These are phyloP conservation scores for Tetrapisispora arboricola DNA, from an alignment of 805 yeast genomes.

Conservation along the genomic window DNA sequence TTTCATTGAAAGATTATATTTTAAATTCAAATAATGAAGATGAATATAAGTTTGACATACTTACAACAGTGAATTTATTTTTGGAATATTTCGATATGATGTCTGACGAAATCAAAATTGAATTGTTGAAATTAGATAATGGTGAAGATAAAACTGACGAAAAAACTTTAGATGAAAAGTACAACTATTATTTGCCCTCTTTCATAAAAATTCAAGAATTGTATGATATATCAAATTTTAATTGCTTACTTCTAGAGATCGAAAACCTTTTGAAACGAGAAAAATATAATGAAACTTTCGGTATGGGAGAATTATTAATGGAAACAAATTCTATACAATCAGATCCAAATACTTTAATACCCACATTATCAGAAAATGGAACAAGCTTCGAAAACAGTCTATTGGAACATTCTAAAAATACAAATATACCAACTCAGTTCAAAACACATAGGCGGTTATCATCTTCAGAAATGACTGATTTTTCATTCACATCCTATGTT, in stretches of 20 bases:
- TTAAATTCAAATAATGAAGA: neutral
- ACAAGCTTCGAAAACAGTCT: neutral
- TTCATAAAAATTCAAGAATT: conserved; percentile 44
- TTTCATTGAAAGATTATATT: neutral
- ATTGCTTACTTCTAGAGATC: conserved; percentile 28
- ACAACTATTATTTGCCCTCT: neutral
- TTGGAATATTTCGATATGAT: neutral
- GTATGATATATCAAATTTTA: conserved; percentile 46
- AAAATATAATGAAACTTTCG: neutral
- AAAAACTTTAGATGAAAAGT: neutral
- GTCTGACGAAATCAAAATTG: neutral
- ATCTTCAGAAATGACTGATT: conserved; percentile 21
- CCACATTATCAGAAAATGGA: neutral
- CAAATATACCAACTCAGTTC: neutral
- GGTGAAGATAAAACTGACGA: neutral
- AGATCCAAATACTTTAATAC: neutral
- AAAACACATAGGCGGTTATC: conserved; percentile 13
- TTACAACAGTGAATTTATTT: neutral
- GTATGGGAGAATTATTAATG: neutral
- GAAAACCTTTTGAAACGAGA: conserved; percentile 1
- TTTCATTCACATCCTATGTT: conserved; percentile 17
- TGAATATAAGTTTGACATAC: neutral
- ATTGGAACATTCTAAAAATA: neutral
- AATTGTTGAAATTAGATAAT: neutral
- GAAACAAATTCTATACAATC: conserved; percentile 1